phyloP scores from a whole-genome alignment of 257 asterid genomes.

The Apocynum venetum region DNA sequence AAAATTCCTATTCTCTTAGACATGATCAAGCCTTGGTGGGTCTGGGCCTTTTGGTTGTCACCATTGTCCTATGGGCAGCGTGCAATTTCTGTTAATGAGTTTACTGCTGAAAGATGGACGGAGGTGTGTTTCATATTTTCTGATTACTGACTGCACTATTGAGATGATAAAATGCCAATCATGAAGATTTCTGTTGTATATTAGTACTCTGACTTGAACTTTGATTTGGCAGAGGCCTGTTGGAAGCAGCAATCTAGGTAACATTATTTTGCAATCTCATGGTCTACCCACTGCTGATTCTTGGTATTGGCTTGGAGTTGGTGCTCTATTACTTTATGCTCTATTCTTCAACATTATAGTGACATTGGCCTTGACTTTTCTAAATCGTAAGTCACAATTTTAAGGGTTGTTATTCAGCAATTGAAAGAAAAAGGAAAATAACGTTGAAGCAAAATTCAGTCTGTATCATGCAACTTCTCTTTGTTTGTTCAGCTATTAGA shows the following conservation, averaged over 20 bases:
- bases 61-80: constrained; percentile 83
- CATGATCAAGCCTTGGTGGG: constrained; percentile 93
- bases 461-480: constrained; percentile 7
- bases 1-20: constrained; percentile 34
- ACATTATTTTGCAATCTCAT: constrained; percentile 47
- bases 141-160: neutral
- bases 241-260: constrained; percentile 55
- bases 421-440: neutral
- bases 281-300: constrained; percentile 47
- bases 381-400: constrained; percentile 53
- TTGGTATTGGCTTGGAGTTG: constrained; percentile 91
- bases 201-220: constrained; percentile 5
- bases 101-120: constrained; percentile 75
- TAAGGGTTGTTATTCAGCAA: neutral
- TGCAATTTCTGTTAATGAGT: constrained; percentile 78
- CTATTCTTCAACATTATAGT: constrained; percentile 58
- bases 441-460: neutral
- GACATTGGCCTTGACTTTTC: constrained; percentile 57
- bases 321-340: constrained; percentile 56
- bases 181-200: constrained; percentile 1
- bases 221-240: constrained; percentile 39
- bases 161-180: neutral
- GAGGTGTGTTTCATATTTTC: constrained; percentile 40
- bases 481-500: constrained; percentile 47
- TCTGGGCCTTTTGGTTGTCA: constrained; percentile 88